Evolutionary conservation across 495 filamentous ascomycete species (phyloP).

Genomic region (Penicillium verhagenii): DNA sequence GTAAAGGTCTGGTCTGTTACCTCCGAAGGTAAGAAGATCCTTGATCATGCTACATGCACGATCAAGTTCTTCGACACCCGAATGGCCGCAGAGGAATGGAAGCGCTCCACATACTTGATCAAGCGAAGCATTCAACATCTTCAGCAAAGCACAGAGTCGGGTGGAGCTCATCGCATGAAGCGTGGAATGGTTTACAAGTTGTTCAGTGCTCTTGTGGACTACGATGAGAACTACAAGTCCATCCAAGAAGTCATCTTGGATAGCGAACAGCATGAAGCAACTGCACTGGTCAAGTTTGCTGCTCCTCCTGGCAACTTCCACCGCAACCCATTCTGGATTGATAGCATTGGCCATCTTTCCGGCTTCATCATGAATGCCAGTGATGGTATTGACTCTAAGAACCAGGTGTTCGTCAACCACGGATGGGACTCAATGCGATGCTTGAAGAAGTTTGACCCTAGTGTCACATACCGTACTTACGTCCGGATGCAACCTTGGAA

Average conservation of each 20-base stretch:
- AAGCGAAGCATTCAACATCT: slow-evolving; percentile 47
- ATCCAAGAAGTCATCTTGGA: slow-evolving; percentile 77
- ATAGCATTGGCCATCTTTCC: slow-evolving; percentile 60
- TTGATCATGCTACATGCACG: slow-evolving; percentile 50
- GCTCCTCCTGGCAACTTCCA: slow-evolving; percentile 61
- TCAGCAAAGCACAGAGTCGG: slow-evolving; percentile 47
- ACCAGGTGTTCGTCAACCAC: slow-evolving; percentile 73
- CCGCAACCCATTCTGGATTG: slow-evolving; percentile 71
- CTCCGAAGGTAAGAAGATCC: slow-evolving; percentile 44
- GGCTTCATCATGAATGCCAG: slow-evolving; percentile 82
- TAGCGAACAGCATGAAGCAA: slow-evolving; percentile 68
- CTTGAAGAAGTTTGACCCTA: slow-evolving; percentile 58
- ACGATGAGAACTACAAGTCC: slow-evolving; percentile 63
- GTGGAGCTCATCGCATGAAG: slow-evolving; percentile 58
- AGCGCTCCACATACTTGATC: slow-evolving; percentile 46
- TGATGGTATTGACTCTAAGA: slow-evolving; percentile 66
- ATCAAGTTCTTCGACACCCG: slow-evolving; percentile 41
- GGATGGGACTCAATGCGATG: slow-evolving; percentile 74
- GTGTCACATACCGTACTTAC: slow-evolving; percentile 69
- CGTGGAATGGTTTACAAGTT: slow-evolving; percentile 76
- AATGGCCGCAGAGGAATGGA: slow-evolving; percentile 41
- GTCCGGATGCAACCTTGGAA: slow-evolving; percentile 59
- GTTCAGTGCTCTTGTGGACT: slow-evolving; percentile 69
- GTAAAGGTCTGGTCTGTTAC: slow-evolving; percentile 44
- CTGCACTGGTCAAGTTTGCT: slow-evolving; percentile 66